Evolutionary conservation across 129 eudicot genomes (phyloP).

Genomic region (Flaveria trinervia): DNA sequence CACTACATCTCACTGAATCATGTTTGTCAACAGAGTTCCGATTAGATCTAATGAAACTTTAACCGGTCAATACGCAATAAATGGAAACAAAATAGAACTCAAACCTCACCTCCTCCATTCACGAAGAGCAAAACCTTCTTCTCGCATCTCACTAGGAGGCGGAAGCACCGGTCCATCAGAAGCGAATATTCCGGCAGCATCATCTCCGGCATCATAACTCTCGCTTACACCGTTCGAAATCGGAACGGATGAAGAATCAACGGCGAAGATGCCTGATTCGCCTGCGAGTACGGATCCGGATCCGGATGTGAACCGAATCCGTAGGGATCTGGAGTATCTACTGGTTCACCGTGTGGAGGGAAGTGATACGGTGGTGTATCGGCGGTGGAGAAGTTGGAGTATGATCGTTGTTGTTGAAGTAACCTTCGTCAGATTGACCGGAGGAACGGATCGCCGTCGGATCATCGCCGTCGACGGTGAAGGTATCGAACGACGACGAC

Average conservation of each 20-base stretch:
- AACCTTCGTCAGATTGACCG: slow-evolving; percentile 53
- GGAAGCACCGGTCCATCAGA: slow-evolving; percentile 95
- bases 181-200: slow-evolving; percentile 64
- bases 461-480: slow-evolving; percentile 69
- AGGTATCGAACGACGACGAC: slow-evolving; percentile 57
- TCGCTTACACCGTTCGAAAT: slow-evolving; percentile 70
- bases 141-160: slow-evolving; percentile 81
- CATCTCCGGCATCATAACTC: slow-evolving; percentile 48
- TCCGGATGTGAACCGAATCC: slow-evolving; percentile 44
- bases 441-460: slow-evolving; percentile 40
- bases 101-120: slow-evolving; percentile 84
- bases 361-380: slow-evolving; percentile 40
- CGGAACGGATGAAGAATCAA: slow-evolving; percentile 55
- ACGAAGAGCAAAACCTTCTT: slow-evolving; percentile 88
- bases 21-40: neutral
- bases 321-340: slow-evolving; percentile 67
- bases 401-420: slow-evolving; percentile 43
- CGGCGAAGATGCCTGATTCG: slow-evolving; percentile 42
- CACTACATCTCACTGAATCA: slow-evolving; percentile 4
- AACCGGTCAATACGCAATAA: neutral
- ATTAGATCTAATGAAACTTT: slow-evolving; percentile 5
- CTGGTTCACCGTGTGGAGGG: slow-evolving; percentile 32
- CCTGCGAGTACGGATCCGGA: slow-evolving; percentile 33
- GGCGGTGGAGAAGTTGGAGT: slow-evolving; percentile 51
- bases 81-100: neutral